Evolutionary conservation across 495 filamentous ascomycete species (phyloP).

Genomic region (Chaetomium tenue): DNA sequence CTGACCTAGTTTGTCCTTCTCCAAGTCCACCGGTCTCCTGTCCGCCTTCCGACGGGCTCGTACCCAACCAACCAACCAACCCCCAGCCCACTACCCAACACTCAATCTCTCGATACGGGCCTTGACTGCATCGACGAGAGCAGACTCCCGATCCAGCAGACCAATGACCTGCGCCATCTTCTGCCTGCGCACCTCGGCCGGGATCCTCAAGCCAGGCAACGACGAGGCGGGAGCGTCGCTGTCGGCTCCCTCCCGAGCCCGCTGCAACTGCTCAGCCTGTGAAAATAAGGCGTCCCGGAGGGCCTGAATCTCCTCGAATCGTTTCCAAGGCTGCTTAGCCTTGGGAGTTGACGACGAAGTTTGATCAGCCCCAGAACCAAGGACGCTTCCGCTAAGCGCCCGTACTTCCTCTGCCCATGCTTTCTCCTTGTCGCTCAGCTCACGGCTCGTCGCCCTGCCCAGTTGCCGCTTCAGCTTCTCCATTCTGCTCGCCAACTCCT

Average conservation of each 20-base stretch:
- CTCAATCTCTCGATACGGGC: slow-evolving; percentile 36
- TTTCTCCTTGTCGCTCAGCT: slow-evolving; percentile 72
- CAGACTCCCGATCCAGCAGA: slow-evolving; percentile 67
- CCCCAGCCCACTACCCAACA: slow-evolving; percentile 26
- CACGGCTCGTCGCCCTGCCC: slow-evolving; percentile 55
- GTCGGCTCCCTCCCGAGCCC: slow-evolving; percentile 34
- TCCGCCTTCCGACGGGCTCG: slow-evolving; percentile 5
- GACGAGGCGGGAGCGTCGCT: slow-evolving; percentile 33
- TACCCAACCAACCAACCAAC: no score
- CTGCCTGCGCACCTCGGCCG: slow-evolving; percentile 63
- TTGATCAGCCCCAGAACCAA: slow-evolving; percentile 36
- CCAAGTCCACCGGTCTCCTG: slow-evolving; percentile 1
- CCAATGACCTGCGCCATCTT: slow-evolving; percentile 68
- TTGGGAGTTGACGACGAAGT: slow-evolving; percentile 23
- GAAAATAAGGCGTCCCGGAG: slow-evolving; percentile 53
- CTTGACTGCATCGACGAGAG: slow-evolving; percentile 51
- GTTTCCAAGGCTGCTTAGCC: slow-evolving; percentile 43
- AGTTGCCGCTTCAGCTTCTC: slow-evolving; percentile 62
- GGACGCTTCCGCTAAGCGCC: slow-evolving; percentile 44
- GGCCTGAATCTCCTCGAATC: slow-evolving; percentile 49
- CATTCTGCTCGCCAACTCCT: slow-evolving; percentile 58
- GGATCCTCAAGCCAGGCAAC: slow-evolving; percentile 51
- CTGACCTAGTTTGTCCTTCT: slow-evolving; percentile 15
- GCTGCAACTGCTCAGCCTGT: slow-evolving; percentile 44
- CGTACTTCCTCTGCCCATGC: slow-evolving; percentile 66